Evolutionary conservation across 352 stramenopile species (phyloP), one percentile per base, ranked within the genome.

Genomic region (Globisporangium solare): DNA sequence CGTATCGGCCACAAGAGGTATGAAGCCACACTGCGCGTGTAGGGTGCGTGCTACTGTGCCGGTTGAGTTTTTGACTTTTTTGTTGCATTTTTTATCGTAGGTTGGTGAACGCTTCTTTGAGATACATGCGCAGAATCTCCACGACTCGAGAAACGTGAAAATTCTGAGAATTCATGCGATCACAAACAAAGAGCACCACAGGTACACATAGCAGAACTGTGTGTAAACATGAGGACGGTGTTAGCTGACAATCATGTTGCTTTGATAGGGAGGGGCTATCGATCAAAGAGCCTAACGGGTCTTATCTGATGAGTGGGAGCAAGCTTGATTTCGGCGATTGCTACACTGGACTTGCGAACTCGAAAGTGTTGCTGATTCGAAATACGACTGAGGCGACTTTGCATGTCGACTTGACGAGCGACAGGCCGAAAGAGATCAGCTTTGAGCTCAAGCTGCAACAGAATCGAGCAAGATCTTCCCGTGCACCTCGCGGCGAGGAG

Each of bases 251-350:
- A 15, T 43, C 2, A 17, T 51, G n/a, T 35, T 20, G 22, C n/a
- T 37, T 52, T n/a, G 8, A 15, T n/a, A 95, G 86, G 56, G 86
- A 96, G 60, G 86, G 86, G 21, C 32, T 96, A 18, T 92, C 83
- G 3, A 93, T 96, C 53, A 91, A 92, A 64, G 85, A 94, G 43
- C 76, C 83, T 1, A 90, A 60, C 54, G 84, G 84, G 39, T 92
- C 83, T 42, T 92, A 84, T 43, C 60, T 96, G 1, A 92, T 90
- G 81, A 94, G 85, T 54, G 86, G 86, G 17, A 94, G 85, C 64
- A 85, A 89, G 39, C 59, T 96, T 47, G 84, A 96, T 70, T 96
- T 94, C 65, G 86, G 86, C 10, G 86, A 96, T 63, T 94, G 84
- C 55, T 96, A 94, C 66, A 85, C 81, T 6, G 84, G 83, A 24